phyloP scores from a whole-genome alignment of 768 basidiomycete genomes.

The Trametes maxima region DNA sequence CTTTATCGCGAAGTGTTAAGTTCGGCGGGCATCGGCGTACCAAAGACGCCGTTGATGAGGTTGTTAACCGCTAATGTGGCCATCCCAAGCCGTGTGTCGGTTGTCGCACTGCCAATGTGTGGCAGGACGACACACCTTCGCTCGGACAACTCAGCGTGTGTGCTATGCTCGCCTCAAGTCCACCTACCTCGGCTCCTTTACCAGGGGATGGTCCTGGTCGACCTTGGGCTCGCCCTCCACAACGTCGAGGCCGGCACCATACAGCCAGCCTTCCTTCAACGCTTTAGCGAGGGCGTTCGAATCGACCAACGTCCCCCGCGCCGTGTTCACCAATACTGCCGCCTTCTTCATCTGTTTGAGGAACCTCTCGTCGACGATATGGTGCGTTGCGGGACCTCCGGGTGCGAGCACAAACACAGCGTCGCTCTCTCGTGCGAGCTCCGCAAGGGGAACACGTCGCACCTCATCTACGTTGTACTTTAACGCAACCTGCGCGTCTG shows the following conservation, averaged over 20 bases:
- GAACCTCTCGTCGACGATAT: conserved; percentile 73
- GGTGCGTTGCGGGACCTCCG: conserved; percentile 68
- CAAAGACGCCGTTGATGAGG: conserved; percentile 57
- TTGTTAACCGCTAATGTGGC: conserved; percentile 74
- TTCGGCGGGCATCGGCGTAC: conserved; percentile 57
- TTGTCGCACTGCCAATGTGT: conserved; percentile 89
- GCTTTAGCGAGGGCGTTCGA: conserved; percentile 86
- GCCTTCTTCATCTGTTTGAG: conserved; percentile 84
- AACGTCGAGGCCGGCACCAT: conserved; percentile 93
- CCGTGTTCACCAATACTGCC: conserved; percentile 82
- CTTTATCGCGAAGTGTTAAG: conserved; percentile 24
- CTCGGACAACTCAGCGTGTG: neutral
- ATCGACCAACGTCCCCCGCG: conserved; percentile 87
- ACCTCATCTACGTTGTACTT: conserved; percentile 41
- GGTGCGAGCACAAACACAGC: conserved; percentile 84
- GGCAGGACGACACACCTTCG: conserved; percentile 79
- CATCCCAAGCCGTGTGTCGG: conserved; percentile 84
- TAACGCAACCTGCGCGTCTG: conserved; percentile 39
- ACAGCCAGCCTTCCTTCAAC: conserved; percentile 75
- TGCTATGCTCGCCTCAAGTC: neutral
- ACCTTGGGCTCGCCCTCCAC: conserved; percentile 91
- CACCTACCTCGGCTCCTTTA: conserved; percentile 71
- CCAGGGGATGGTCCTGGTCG: conserved; percentile 70
- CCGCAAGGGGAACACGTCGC: conserved; percentile 59
- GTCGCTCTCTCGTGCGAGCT: conserved; percentile 79